These are phyloP conservation scores for Carex littledalei DNA, from an alignment of 176 grass and related monocot species.

Conservation along the genomic window DNA sequence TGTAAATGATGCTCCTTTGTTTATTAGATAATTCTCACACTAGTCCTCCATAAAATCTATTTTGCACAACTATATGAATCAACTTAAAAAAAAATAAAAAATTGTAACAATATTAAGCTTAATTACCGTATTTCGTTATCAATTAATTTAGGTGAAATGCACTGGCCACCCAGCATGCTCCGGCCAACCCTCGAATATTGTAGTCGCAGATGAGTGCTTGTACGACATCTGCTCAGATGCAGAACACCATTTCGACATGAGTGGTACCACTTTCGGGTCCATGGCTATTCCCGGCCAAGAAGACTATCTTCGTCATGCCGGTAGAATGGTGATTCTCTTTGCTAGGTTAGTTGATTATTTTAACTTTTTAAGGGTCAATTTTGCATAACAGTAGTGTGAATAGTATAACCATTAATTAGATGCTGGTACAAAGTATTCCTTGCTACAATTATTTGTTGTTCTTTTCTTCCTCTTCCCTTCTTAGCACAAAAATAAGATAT, in stretches of 20 bases:
- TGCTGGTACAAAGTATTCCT: background rate
- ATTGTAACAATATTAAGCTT: background rate
- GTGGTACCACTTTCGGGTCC: slow-evolving; percentile 68
- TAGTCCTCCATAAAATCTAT: background rate
- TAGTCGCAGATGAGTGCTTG: slow-evolving; percentile 80
- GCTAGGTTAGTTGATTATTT: slow-evolving; percentile 36
- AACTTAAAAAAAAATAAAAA: background rate
- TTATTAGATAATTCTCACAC: background rate
- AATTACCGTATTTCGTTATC: background rate
- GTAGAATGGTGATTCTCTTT: slow-evolving; percentile 72
- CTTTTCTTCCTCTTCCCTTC: background rate
- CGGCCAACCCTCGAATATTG: slow-evolving; percentile 40
- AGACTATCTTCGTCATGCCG: slow-evolving; percentile 76
- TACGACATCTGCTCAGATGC: slow-evolving; percentile 40
- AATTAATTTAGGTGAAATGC: slow-evolving; percentile 58
- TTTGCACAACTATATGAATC: background rate
- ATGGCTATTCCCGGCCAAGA: slow-evolving; percentile 58
- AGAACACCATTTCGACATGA: slow-evolving; percentile 74
- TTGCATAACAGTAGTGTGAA: background rate
- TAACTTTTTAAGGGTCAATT: background rate
- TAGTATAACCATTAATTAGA: background rate
- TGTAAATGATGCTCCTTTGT: background rate
- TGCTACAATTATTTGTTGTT: background rate
- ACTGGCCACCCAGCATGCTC: slow-evolving; percentile 43
- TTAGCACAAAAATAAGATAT: slow-evolving; percentile 3